Evolutionary conservation across 768 basidiomycete species (phyloP).

Genomic region (Gloeopeniophorella convolvens): DNA sequence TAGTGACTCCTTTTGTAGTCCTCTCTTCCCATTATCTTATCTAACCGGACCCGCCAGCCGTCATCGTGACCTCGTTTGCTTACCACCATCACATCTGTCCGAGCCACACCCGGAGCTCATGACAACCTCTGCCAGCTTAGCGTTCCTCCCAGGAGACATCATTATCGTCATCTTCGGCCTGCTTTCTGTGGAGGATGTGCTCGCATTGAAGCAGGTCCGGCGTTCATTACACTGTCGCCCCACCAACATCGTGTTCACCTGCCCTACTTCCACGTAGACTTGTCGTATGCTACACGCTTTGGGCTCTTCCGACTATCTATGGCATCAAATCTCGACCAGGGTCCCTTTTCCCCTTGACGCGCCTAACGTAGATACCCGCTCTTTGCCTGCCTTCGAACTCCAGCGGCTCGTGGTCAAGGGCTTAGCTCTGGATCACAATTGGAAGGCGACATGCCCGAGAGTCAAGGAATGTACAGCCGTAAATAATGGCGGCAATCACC

Average conservation of each 20-base stretch:
- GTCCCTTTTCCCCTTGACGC: conserved; percentile 38
- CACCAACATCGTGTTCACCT: conserved; percentile 16
- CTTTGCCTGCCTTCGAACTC: conserved; percentile 36
- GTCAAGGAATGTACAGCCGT: conserved; percentile 35
- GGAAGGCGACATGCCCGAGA: conserved; percentile 34
- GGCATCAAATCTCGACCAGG: conserved; percentile 37
- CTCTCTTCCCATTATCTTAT: conserved; percentile 11
- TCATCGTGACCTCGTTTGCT: not conserved
- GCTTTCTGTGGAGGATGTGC: conserved; percentile 36
- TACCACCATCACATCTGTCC: too few relatives aligned
- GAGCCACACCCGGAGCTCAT: too few relatives aligned
- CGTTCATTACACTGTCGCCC: not conserved
- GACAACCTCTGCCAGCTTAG: too few relatives aligned
- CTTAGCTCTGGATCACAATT: conserved; percentile 45
- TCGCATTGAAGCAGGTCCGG: conserved; percentile 43
- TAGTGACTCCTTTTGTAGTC: conserved; percentile 17
- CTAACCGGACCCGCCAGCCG: not conserved
- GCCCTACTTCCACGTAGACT: conserved; percentile 38
- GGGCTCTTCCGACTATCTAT: conserved; percentile 45
- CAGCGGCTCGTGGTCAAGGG: conserved; percentile 38
- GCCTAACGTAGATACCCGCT: conserved; percentile 29
- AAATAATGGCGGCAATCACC: conserved; percentile 28
- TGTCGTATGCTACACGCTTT: conserved; percentile 56
- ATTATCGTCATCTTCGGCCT: conserved; percentile 32
- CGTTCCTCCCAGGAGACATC: conserved; percentile 44